phyloP scores from a whole-genome alignment of 2,329 filamentous ascomycete species.

The Phialophora chinensis region DNA sequence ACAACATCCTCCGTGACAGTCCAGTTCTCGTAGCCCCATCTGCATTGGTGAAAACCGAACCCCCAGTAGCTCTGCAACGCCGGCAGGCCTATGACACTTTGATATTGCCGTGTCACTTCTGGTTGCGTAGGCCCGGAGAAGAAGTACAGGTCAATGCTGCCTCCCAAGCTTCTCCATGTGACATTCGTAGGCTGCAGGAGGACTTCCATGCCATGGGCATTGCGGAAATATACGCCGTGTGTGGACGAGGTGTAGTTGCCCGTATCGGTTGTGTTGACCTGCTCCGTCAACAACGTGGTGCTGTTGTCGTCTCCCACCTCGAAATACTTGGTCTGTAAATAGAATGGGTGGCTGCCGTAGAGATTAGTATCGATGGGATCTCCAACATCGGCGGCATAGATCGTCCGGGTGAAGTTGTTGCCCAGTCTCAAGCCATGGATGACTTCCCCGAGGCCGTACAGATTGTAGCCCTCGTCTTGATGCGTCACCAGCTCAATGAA shows the following conservation, averaged over 20 bases:
- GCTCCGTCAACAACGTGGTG: constrained; percentile 59
- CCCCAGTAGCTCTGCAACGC: constrained; percentile 82
- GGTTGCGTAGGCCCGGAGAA: constrained; percentile 73
- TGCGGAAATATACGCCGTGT: constrained; percentile 78
- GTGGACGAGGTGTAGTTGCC: constrained; percentile 63
- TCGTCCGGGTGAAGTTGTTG: constrained; percentile 72
- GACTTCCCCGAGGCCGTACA: constrained; percentile 76
- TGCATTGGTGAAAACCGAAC: constrained; percentile 81
- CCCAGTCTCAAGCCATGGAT: constrained; percentile 74
- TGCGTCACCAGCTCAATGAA: constrained; percentile 74
- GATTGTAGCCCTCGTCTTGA: constrained; percentile 73
- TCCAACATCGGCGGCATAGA: constrained; percentile 71
- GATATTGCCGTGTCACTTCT: constrained; percentile 73
- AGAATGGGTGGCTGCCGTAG: constrained; percentile 79
- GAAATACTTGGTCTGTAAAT: constrained; percentile 79
- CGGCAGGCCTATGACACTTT: constrained; percentile 72
- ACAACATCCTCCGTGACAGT: constrained; percentile 62
- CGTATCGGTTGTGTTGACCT: constrained; percentile 55
- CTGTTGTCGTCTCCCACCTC: constrained; percentile 57
- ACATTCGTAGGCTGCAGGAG: constrained; percentile 68
- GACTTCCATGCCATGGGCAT: constrained; percentile 77
- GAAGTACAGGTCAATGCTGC: constrained; percentile 79
- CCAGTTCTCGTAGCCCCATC: constrained; percentile 82
- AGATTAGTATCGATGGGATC: constrained; percentile 69
- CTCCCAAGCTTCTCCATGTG: constrained; percentile 76